Percentiles rank a stretch among this genome's conserved stretches.
Evolutionary conservation across 2,329 filamentous ascomycete genomes (phyloP).

Genomic region (Phialocephala sp.): DNA sequence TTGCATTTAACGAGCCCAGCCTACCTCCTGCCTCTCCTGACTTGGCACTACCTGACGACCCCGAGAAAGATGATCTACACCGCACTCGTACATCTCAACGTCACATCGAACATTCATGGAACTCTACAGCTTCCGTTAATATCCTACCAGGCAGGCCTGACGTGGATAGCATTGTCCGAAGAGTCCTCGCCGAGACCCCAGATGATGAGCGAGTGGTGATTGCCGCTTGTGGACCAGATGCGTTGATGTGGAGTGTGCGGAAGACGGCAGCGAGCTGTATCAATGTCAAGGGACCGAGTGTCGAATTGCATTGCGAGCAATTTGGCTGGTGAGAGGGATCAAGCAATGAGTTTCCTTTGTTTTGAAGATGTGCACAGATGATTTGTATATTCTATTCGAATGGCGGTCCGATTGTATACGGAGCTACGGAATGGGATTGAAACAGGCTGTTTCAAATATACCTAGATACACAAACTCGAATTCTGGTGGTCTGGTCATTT

Average conservation of each 20-base stretch:
- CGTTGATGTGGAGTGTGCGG: constrained; percentile 52
- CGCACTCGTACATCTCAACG: background rate
- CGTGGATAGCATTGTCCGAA: constrained; percentile 46
- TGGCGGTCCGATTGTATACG: background rate
- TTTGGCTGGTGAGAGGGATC: constrained; percentile 34
- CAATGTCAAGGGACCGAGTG: constrained; percentile 50
- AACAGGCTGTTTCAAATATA: background rate
- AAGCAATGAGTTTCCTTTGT: background rate
- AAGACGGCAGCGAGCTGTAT: constrained; percentile 52
- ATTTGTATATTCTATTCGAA: constrained; percentile 1
- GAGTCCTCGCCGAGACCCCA: constrained; percentile 45
- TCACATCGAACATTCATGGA: constrained; percentile 17
- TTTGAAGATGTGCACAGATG: background rate
- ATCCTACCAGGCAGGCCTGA: constrained; percentile 49
- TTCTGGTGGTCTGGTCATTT: background rate
- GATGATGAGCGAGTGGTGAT: constrained; percentile 50
- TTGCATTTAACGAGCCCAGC: background rate
- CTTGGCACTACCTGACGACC: background rate
- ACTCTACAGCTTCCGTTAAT: constrained; percentile 16
- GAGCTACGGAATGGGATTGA: background rate
- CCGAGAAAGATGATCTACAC: background rate
- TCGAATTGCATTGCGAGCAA: constrained; percentile 57
- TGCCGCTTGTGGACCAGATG: constrained; percentile 54
- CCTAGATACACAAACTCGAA: constrained; percentile 2
- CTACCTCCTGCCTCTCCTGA: background rate